These are phyloP conservation scores for Leishmania guyanensis DNA, from an alignment of 208 protist species.

Conservation along the genomic window DNA sequence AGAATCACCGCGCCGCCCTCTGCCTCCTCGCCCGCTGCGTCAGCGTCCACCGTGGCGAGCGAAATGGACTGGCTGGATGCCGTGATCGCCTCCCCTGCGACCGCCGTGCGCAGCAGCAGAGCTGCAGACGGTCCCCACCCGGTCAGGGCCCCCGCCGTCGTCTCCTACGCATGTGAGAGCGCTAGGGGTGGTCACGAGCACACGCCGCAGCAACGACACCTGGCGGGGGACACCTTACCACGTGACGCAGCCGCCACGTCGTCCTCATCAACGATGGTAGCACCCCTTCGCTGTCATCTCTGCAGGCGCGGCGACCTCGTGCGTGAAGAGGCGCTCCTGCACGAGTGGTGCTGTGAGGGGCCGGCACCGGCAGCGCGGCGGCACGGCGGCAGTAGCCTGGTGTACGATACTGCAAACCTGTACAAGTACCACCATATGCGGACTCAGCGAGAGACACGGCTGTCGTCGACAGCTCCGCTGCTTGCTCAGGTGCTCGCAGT, in stretches of 20 bases:
- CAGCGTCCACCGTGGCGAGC: neutral
- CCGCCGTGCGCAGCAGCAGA: constrained; percentile 8
- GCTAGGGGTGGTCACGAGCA: neutral
- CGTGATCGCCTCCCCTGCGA: constrained; percentile 12
- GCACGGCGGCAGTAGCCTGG: constrained; percentile 19
- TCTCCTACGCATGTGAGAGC: neutral
- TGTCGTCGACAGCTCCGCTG: constrained; percentile 43
- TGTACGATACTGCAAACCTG: constrained; percentile 59
- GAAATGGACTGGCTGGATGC: constrained; percentile 29
- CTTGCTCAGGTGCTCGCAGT: constrained; percentile 24
- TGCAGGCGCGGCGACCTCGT: constrained; percentile 57
- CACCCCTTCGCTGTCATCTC: constrained; percentile 53
- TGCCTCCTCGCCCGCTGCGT: neutral
- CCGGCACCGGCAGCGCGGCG: constrained; percentile 40
- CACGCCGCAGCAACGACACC: neutral
- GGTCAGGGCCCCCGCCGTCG: neutral
- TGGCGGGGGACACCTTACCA: neutral
- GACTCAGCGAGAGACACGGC: constrained; percentile 50
- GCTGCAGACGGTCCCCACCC: neutral
- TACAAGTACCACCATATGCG: constrained; percentile 79
- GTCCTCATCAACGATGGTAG: neutral
- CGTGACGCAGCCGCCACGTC: neutral
- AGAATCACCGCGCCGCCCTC: neutral
- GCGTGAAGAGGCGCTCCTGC: constrained; percentile 48
- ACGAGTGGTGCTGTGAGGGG: constrained; percentile 84